A percentile compares a stretch with the other conserved stretches of the same genome.
These are phyloP conservation scores for Kwoniella newhampshirensis DNA, from an alignment of 768 basidiomycete genomes.

Conservation along the genomic window DNA sequence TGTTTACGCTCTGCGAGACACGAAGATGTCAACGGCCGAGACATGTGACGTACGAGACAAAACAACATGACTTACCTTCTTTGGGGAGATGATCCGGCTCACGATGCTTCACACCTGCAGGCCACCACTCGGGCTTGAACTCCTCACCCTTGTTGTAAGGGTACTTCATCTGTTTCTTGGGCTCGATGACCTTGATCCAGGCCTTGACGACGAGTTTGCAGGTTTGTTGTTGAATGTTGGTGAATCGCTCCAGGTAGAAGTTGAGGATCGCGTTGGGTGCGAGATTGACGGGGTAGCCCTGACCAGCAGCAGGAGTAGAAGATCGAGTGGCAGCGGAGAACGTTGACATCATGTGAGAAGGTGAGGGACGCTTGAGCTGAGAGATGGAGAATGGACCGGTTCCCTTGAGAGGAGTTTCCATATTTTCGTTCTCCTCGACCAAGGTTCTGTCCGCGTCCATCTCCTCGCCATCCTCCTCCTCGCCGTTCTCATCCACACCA, in stretches of 20 bases:
- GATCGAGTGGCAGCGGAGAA: slow-evolving; percentile 32
- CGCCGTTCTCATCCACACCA: slow-evolving; percentile 30
- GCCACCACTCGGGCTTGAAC: slow-evolving; percentile 56
- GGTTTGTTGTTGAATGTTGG: slow-evolving; percentile 48
- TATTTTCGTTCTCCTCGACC: slow-evolving; percentile 35
- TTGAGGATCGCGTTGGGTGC: slow-evolving; percentile 35
- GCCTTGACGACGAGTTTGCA: slow-evolving; percentile 54
- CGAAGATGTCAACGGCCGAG: not conserved
- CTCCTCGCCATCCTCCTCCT: slow-evolving; percentile 24
- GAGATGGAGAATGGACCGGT: slow-evolving; percentile 3
- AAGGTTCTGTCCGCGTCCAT: slow-evolving; percentile 42
- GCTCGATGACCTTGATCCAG: slow-evolving; percentile 57
- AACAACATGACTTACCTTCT: slow-evolving; percentile 46
- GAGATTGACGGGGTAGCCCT: slow-evolving; percentile 22
- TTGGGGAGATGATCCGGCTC: slow-evolving; percentile 56
- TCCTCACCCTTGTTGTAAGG: slow-evolving; percentile 55
- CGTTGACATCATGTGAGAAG: slow-evolving; percentile 32
- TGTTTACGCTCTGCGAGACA: slow-evolving; percentile 50
- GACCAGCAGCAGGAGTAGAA: slow-evolving; percentile 24
- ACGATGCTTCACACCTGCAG: slow-evolving; percentile 51
- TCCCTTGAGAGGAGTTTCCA: slow-evolving; percentile 21
- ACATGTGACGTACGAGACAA: not conserved
- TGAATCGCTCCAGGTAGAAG: slow-evolving; percentile 50
- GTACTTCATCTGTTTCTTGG: slow-evolving; percentile 54
- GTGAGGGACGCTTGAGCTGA: slow-evolving; percentile 21